Conservation (phyloP, 169 alveolate genomes). For the Theileria annulata region DNA sequence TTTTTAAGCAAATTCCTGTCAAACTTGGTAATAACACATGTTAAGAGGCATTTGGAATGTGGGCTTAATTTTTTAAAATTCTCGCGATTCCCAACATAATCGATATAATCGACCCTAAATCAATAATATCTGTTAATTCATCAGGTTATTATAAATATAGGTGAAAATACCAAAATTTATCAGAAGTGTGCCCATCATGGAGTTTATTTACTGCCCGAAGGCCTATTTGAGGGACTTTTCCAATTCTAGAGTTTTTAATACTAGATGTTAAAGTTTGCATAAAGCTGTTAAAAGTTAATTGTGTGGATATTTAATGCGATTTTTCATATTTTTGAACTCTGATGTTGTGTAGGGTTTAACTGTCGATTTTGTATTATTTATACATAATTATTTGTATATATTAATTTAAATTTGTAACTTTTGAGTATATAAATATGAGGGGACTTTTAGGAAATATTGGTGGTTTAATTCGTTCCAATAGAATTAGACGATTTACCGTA, state of each 20-base stretch:
- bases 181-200: slow-evolving; percentile 43
- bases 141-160: not conserved
- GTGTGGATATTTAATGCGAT: not conserved
- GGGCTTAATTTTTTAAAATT: slow-evolving; percentile 51
- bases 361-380: not conserved
- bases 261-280: slow-evolving; percentile 48
- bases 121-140: not conserved
- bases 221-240: slow-evolving; percentile 63
- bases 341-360: slow-evolving; percentile 13
- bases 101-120: slow-evolving; percentile 46
- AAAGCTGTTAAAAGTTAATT: not conserved
- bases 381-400: not conserved
- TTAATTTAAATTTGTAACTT: not conserved
- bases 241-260: slow-evolving; percentile 44
- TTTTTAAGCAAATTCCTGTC: slow-evolving; percentile 13
- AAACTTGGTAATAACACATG: slow-evolving; percentile 52
- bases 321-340: not conserved
- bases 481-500: slow-evolving; percentile 9
- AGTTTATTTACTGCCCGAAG: slow-evolving; percentile 52
- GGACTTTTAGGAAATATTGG: not conserved
- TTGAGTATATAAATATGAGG: slow-evolving; percentile 5
- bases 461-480: not conserved
- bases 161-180: slow-evolving; percentile 49
- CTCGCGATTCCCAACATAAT: slow-evolving; percentile 8
- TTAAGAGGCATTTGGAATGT: slow-evolving; percentile 63